Evolutionary conservation across 2,329 filamentous ascomycete genomes (phyloP), one percentile per base, ranked within the genome.

Genomic region (Alternaria dauci): DNA sequence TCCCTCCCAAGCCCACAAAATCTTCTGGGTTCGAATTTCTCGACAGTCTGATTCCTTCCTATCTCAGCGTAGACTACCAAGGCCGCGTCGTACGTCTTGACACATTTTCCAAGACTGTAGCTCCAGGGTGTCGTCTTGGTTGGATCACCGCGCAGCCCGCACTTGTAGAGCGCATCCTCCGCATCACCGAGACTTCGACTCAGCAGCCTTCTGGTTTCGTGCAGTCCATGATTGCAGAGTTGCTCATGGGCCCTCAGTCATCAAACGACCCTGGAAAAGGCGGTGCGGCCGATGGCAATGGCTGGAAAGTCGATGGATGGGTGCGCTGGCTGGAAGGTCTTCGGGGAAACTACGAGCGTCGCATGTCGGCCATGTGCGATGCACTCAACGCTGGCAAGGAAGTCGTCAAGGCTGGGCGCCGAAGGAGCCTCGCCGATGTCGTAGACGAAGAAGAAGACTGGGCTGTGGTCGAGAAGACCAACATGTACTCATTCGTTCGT

Each of bases 31-130:
- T 88, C 71, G 81, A 85, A 1, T 97, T 94, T 80, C 82, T 97
- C 56, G 93, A 96, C 80, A 92, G 89, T 2, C 86, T 97, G 11
- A 88, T 90, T 4, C 93, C 93, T 0, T 95, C 91, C 0, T 97
- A 92, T 77, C 82, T 97, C 43, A 90, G 85, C 63, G 77, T 97
- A 57, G 94, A 97, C 75, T 86, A 87, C 20, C 91, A 97, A 70
- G 94, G 94, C 58, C 90, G 94, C 36, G 94, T 97, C 42, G 85
- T 97, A 59, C 90, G 94, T 47, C 85, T 97, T 3, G 94, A 97
- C 77, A 97, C 94, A 1, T 97, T 97, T 78, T 95, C 91, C 73
- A 97, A 98, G 81, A 96, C 92, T 0, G 86, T 97, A 18, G 93
- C 93, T 0, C 94, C 94, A 0, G 94, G 94, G 2, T 96, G 92